Percentiles rank a stretch among this genome's conserved stretches.
Conservation (phyloP, 176 grass and related monocot genomes). For the Poa annua region DNA sequence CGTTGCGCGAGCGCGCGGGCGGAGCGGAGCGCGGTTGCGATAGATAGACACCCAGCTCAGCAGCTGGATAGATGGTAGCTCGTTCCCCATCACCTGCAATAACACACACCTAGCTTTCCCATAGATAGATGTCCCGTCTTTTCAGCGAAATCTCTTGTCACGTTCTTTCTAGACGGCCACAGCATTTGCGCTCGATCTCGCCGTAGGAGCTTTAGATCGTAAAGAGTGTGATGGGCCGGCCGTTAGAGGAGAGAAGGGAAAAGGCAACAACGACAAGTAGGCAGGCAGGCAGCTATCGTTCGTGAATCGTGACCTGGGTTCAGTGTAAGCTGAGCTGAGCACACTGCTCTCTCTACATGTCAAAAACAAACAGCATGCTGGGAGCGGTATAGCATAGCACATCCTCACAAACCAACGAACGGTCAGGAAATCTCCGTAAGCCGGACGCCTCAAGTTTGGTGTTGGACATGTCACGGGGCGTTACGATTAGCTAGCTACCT, state of each 20-base stretch:
- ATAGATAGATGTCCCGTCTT: background rate
- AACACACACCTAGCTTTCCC: too few relatives aligned
- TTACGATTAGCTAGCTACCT: background rate
- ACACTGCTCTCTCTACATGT: constrained; percentile 8
- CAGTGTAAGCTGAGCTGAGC: background rate
- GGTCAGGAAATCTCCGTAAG: constrained; percentile 6
- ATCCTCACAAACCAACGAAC: background rate
- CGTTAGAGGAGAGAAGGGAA: constrained; percentile 28
- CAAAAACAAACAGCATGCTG: constrained; percentile 34
- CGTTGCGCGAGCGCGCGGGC: too few relatives aligned
- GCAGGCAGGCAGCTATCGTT: background rate
- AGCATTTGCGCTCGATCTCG: background rate
- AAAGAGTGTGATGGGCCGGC: constrained; percentile 14
- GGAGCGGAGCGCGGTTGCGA: too few relatives aligned
- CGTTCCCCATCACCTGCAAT: background rate
- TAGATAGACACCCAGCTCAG: too few relatives aligned
- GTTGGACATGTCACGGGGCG: constrained; percentile 43
- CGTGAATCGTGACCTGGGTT: too few relatives aligned
- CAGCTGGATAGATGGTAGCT: background rate
- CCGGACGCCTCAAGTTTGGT: background rate
- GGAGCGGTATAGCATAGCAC: background rate
- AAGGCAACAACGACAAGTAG: background rate
- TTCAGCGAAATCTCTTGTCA: background rate
- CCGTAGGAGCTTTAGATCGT: background rate
- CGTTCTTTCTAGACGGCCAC: background rate